Base-by-base conservation (phyloP, 2,329 filamentous ascomycete species). In the Neurospora sp. region DNA sequence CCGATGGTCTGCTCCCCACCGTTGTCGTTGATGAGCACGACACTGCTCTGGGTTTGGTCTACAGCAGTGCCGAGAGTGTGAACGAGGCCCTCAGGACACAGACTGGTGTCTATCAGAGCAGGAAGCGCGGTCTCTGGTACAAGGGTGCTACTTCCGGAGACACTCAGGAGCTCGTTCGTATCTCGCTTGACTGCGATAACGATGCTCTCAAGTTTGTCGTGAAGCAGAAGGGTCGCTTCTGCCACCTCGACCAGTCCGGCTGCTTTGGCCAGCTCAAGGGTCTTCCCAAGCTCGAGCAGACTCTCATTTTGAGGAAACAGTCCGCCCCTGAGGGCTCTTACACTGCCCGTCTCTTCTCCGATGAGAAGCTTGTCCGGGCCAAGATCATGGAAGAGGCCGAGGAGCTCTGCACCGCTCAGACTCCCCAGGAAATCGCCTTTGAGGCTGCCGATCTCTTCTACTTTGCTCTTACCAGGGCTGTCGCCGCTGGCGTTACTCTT, bases 321-420 rank as follows among this genome's bases (percentile, higher is more conserved):
- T 93, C 91, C 19, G 94, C 95, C 0, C 95, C 96, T 0, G 86
- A 87, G 73, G 95, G 94, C 1, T 99, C 96, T 13, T 99, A 99
- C 80, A 99, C 96, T 4, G 93, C 93, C 19, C 87, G 95, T 40
- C 84, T 99, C 1, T 99, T 98, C 84, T 94, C 91, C 19, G 96
- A 99, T 73, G 88, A 93, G 75, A 94, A 96, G 79, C 86, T 99
- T 69, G 82, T 97, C 69, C 87, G 92, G 62, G 96, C 96, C 3
- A 99, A 99, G 85, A 97, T 99, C 70, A 96, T 98, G 89, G 96
- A 99, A 80, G 96, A 99, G 80, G 96, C 96, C 0, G 92, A 96
- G 77, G 96, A 99, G 82, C 86, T 99, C 58, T 97, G 95, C 77
- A 89, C 96, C 73, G 95, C 96, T 17, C 89, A 89, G 74, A 90